Percentiles rank a stretch among this genome's conserved stretches.
Evolutionary conservation across 176 grass and related monocot genomes (phyloP).

Genomic region (Aegilops tauschii): DNA sequence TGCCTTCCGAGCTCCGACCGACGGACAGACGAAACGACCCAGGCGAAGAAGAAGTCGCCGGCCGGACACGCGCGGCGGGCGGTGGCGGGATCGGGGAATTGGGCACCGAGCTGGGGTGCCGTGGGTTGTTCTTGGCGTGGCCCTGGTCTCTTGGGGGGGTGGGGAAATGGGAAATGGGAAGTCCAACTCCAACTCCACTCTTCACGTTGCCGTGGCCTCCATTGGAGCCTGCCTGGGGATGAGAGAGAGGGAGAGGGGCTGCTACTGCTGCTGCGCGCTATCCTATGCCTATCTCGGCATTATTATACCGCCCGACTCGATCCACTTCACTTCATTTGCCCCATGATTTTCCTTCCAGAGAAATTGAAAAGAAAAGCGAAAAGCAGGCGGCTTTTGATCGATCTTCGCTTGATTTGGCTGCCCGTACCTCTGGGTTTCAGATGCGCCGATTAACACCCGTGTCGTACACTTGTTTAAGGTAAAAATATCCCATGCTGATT

Average conservation of each 20-base stretch:
- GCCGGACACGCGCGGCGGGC: background rate
- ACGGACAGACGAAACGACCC: background rate
- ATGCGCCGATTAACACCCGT: background rate
- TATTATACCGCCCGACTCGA: background rate
- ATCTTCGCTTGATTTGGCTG: background rate
- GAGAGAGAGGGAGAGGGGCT: background rate
- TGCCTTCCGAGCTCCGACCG: background rate
- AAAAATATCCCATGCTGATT: background rate
- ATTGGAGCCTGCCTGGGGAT: conserved; percentile 9
- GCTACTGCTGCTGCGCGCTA: background rate
- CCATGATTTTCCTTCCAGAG: background rate
- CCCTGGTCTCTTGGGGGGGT: conserved; percentile 19
- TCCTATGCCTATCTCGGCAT: conserved; percentile 1
- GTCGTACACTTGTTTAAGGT: background rate
- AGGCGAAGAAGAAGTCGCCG: background rate
- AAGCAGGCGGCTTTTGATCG: background rate
- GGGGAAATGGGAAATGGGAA: conserved; percentile 27
- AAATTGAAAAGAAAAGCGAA: background rate
- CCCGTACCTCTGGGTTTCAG: conserved; percentile 1
- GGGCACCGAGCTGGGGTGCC: conserved; percentile 25
- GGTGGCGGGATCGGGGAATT: conserved; percentile 3
- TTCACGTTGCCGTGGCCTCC: conserved; percentile 23
- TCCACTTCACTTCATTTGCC: conserved; percentile 17
- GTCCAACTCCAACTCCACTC: background rate
- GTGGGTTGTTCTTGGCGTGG: conserved; percentile 35